Base-by-base conservation (phyloP, 768 basidiomycete genomes). In the Auricularia cornea region DNA sequence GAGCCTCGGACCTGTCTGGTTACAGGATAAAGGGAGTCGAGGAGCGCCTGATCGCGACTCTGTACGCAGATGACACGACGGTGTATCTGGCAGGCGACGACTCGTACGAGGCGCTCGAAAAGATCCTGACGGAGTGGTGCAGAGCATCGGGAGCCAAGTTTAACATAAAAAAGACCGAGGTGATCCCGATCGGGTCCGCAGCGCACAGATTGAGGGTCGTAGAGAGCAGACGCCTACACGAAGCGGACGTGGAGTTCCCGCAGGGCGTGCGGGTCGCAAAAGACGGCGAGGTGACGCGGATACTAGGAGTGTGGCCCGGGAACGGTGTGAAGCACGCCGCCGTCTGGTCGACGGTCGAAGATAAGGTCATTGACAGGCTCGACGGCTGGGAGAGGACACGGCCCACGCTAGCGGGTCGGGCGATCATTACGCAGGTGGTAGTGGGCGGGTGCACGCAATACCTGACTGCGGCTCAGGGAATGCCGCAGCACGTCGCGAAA, bases 231-330 rank as follows among this genome's bases (percentile, higher is more conserved):
- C 10, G 30, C 38, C n/a, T 23, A 3, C 54, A 62, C 51, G 18
- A 8, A 8, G 23, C 10, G 12, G 26, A 2, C 10, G 11, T 32
- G 14, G 5, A 11, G 11, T 16, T 32, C 30, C 54, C 28, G 35
- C 35, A 35, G 10, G 14, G 14, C n/a, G 14, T 35, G 10, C 35
- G 35, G 8, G 14, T 35, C 8, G 35, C 35, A 8, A 35, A 14
- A 40, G 51, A 6, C 60, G 59, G 33, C 30, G 41, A 23, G 62
- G 66, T 12, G 63, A 67, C 41, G 40, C 12, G 77, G 23, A 66
- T 74, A 0, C 72, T 79, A 1, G 77, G 78, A 0, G 72, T 72
- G 0, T 74, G 63, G 5, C n/a, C 59, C 20, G 44, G 12, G 40
- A 60, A 59, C 20, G 18, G 2, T 38, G 56, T 20, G 26, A 14